phyloP scores from a whole-genome alignment of 768 basidiomycete species.

The Phylloporus rhodoxanthus region DNA sequence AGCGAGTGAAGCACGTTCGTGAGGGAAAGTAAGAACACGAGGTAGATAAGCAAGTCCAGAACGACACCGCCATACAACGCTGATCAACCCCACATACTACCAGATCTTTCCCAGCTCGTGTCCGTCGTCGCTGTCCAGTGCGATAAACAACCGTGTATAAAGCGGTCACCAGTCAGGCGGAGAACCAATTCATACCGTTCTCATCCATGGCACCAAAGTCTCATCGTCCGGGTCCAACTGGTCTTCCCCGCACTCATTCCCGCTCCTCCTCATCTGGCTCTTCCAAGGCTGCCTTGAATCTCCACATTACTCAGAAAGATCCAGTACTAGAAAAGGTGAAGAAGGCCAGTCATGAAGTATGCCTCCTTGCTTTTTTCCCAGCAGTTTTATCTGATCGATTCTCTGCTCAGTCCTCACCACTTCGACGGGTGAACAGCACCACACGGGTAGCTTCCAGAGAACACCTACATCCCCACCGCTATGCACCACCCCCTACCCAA shows the following conservation, averaged over 20 bases:
- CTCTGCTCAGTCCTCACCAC: slow-evolving; percentile 17
- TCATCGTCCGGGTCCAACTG: slow-evolving; percentile 41
- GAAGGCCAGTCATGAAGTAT: slow-evolving; percentile 44
- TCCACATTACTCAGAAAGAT: slow-evolving; percentile 69
- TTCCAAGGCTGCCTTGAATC: slow-evolving; percentile 51
- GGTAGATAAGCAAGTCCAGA: background rate
- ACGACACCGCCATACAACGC: background rate
- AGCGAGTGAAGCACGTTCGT: background rate
- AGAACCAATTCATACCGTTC: slow-evolving; percentile 25
- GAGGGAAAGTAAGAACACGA: background rate
- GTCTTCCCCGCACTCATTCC: slow-evolving; percentile 54
- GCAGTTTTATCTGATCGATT: slow-evolving; percentile 11
- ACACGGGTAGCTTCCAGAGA: slow-evolving; percentile 27
- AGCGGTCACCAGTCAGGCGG: slow-evolving; percentile 24
- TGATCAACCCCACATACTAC: background rate
- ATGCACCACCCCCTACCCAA: slow-evolving; percentile 23
- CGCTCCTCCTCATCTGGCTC: slow-evolving; percentile 52
- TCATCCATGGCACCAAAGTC: slow-evolving; percentile 46
- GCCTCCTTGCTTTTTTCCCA: slow-evolving; percentile 15
- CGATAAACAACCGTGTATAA: slow-evolving; percentile 20
- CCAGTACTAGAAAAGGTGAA: slow-evolving; percentile 45
- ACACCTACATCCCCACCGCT: slow-evolving; percentile 32
- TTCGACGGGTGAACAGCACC: slow-evolving; percentile 24
- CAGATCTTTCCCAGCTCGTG: background rate
- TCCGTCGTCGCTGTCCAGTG: background rate